Evolutionary conservation across 805 yeast genomes (phyloP).

Genomic region (Phaffomyces opuntiae): DNA sequence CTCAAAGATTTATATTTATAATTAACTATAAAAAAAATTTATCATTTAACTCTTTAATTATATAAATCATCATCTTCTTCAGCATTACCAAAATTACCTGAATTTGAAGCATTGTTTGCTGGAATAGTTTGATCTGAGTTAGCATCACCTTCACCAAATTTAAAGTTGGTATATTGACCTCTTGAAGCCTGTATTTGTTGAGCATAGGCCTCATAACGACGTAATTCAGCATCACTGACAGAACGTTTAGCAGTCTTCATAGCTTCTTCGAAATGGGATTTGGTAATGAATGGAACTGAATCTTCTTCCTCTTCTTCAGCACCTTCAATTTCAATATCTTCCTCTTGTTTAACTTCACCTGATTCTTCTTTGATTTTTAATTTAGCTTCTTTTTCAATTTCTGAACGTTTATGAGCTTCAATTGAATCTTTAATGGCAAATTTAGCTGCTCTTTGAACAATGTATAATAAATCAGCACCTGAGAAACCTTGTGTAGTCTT

Average conservation of each 20-base stretch:
- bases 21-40: too few relatives aligned
- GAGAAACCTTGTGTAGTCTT: slow-evolving; percentile 95
- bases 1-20: too few relatives aligned
- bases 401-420: slow-evolving; percentile 60
- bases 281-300: slow-evolving; percentile 92
- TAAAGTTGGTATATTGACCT: slow-evolving; percentile 88
- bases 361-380: slow-evolving; percentile 33
- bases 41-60: slow-evolving; percentile 27
- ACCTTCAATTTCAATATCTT: slow-evolving; percentile 7
- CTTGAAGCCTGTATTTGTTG: slow-evolving; percentile 94
- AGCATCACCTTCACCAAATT: slow-evolving; percentile 51
- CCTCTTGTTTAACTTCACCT: slow-evolving; percentile 44
- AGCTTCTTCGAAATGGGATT: slow-evolving; percentile 95
- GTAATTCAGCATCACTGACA: slow-evolving; percentile 92
- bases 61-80: slow-evolving; percentile 63
- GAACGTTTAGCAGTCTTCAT: slow-evolving; percentile 99
- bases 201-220: slow-evolving; percentile 97
- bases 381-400: slow-evolving; percentile 38
- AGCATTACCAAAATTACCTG: slow-evolving; percentile 38
- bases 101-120: slow-evolving; percentile 22
- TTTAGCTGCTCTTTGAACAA: slow-evolving; percentile 98
- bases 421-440: slow-evolving; percentile 97
- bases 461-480: slow-evolving; percentile 97
- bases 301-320: slow-evolving; percentile 60
- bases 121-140: slow-evolving; percentile 30